phyloP scores from a whole-genome alignment of 805 yeast species.

The Ogataea haglerorum region DNA sequence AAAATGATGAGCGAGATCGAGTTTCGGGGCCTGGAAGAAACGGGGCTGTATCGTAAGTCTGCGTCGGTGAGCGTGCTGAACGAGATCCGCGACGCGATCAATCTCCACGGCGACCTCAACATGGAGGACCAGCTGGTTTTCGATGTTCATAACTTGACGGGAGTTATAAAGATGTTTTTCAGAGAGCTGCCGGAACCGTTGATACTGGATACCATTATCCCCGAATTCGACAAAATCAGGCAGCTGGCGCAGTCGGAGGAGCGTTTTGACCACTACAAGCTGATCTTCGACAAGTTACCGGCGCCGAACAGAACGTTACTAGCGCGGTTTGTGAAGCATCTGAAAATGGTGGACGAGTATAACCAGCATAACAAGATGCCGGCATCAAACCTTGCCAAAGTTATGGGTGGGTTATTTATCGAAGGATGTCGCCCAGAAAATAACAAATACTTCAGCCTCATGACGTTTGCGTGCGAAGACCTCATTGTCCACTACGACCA shows the following conservation, averaged over 20 bases:
- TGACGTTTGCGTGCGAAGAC: constrained; percentile 52
- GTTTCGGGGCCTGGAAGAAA: constrained; percentile 81
- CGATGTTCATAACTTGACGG: constrained; percentile 84
- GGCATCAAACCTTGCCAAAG: constrained; percentile 85
- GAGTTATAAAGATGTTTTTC: constrained; percentile 77
- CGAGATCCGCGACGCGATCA: constrained; percentile 42
- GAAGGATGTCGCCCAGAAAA: constrained; percentile 51
- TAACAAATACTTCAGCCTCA: constrained; percentile 49
- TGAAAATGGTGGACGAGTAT: constrained; percentile 63
- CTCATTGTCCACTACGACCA: constrained; percentile 42
- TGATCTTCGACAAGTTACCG: constrained; percentile 46
- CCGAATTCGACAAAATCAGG: constrained; percentile 45
- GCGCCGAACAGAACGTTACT: constrained; percentile 63
- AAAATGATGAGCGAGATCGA: constrained; percentile 74
- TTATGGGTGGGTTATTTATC: constrained; percentile 64
- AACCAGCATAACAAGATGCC: constrained; percentile 80
- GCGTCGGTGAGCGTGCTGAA: constrained; percentile 48
- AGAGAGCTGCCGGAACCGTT: constrained; percentile 87
- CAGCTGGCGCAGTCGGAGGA: constrained; percentile 21
- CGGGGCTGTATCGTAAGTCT: constrained; percentile 79
- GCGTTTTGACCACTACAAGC: constrained; percentile 26
- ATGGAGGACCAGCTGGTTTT: constrained; percentile 43
- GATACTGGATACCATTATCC: constrained; percentile 63
- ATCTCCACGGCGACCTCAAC: constrained; percentile 44
- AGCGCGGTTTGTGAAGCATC: constrained; percentile 63